phyloP scores from a whole-genome alignment of 1,139 yeast genomes.

The Hyphopichia buzzinii region DNA sequence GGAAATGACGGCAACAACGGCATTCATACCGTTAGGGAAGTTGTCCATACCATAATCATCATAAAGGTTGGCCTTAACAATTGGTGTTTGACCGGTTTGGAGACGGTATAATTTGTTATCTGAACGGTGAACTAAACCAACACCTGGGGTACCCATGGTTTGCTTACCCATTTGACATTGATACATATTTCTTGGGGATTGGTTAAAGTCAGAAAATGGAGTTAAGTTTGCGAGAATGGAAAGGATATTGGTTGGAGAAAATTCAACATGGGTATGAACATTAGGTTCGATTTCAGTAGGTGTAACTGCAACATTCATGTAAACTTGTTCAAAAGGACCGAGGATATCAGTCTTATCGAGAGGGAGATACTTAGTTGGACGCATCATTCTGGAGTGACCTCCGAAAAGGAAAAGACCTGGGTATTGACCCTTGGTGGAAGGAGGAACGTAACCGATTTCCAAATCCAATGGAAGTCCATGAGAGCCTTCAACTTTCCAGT shows the following conservation, averaged over 20 bases:
- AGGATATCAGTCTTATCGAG: slow-evolving; percentile 78
- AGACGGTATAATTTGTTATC: slow-evolving; percentile 92
- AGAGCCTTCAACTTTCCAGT: slow-evolving; percentile 84
- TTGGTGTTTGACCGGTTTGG: slow-evolving; percentile 96
- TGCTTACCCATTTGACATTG: slow-evolving; percentile 99
- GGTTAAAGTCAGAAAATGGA: slow-evolving; percentile 91
- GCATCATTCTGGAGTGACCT: slow-evolving; percentile 91
- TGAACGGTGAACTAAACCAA: slow-evolving; percentile 85
- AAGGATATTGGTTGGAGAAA: slow-evolving; percentile 67
- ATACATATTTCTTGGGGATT: slow-evolving; percentile 99
- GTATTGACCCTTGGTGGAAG: slow-evolving; percentile 91
- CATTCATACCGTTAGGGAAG: slow-evolving; percentile 98
- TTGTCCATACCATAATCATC: slow-evolving; percentile 98
- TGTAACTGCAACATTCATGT: slow-evolving; percentile 93
- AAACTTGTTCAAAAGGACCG: slow-evolving; percentile 98
- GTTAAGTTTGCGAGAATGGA: slow-evolving; percentile 7
- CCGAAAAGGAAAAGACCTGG: slow-evolving; percentile 93
- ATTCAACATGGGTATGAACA: slow-evolving; percentile 90
- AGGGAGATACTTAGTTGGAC: slow-evolving; percentile 92
- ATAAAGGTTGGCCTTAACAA: slow-evolving; percentile 88
- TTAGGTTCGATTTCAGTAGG: slow-evolving; percentile 85
- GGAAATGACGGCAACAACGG: slow-evolving; percentile 97
- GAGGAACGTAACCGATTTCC: slow-evolving; percentile 95
- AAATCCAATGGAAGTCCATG: slow-evolving; percentile 78
- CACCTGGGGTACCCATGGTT: slow-evolving; percentile 99